Evolutionary conservation across 257 asterid genomes (phyloP), one percentile per base, ranked within the genome.

Genomic region (Marsdenia floribunda): DNA sequence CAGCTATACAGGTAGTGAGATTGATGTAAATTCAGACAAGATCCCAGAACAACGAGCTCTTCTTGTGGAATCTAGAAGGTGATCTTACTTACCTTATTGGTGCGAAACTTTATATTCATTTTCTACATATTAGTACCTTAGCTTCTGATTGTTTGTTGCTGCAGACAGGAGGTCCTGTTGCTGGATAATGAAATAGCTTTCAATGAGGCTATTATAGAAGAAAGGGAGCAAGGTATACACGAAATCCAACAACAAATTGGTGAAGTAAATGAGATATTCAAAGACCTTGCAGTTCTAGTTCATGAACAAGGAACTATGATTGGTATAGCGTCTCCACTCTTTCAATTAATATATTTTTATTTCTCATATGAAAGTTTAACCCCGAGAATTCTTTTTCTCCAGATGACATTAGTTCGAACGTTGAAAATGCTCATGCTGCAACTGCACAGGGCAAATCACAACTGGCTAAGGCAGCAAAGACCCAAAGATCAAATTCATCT

Each of bases 241-340:
- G 98, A 94, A 84, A 92, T 94, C 63, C 96, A 92, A 63, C 95
- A 94, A 66, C 97, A 92, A 83, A 94, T 94, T 71, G 97, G 97
- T 50, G 97, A 94, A 90, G 98, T 94, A 61, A 92, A 89, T 79
- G 97, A 90, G 83, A 92, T 94, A 73, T 92, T 94, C 91, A 94
- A 92, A 84, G 98, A 91, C 83, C 90, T 94, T 13, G 97, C 93
- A 0, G 97, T 94, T 44, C 82, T 92, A 66, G 95, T 94, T 78
- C 96, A 92, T 21, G 98, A 92, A 67, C 98, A 94, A 87, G 97
- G 98, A 83, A 79, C 88, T 76, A 90, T 89, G 95, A 91, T 94
- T 57, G 98, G 98, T 90, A 86, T 65, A 24, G 50, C 38, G 67
- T 60, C 71, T 50, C 70, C 40, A 63, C 16, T 26, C 50, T 61